Evolutionary conservation across 208 protist genomes (phyloP).

Genomic region (Phytomonas sp.): DNA sequence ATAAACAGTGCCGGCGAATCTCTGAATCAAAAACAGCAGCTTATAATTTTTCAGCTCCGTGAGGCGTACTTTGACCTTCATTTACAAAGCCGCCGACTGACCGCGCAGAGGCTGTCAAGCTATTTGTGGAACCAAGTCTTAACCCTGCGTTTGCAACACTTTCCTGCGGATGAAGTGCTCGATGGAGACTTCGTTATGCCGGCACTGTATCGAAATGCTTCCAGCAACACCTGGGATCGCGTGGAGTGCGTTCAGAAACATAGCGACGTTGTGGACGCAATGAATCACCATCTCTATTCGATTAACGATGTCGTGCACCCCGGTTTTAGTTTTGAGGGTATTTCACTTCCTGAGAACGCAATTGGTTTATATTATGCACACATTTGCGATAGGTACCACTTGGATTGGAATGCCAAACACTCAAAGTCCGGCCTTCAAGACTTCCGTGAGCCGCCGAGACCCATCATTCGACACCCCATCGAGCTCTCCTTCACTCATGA

Average conservation of each 20-base stretch:
- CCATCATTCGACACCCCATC: slow-evolving; percentile 71
- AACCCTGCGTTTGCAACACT: slow-evolving; percentile 64
- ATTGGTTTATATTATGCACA: slow-evolving; percentile 64
- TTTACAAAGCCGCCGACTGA: slow-evolving; percentile 47
- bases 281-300: slow-evolving; percentile 29
- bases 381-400: slow-evolving; percentile 60
- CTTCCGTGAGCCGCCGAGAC: slow-evolving; percentile 73
- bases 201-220: slow-evolving; percentile 25
- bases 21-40: slow-evolving; percentile 37
- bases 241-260: slow-evolving; percentile 32
- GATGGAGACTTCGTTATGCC: slow-evolving; percentile 59
- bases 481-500: slow-evolving; percentile 56
- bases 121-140: slow-evolving; percentile 84
- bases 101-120: slow-evolving; percentile 68
- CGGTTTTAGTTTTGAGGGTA: slow-evolving; percentile 74
- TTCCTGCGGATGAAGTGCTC: slow-evolving; percentile 36
- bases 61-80: slow-evolving; percentile 75
- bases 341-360: slow-evolving; percentile 49
- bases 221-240: slow-evolving; percentile 25
- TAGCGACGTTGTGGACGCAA: slow-evolving; percentile 24
- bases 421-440: slow-evolving; percentile 42
- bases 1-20: slow-evolving; percentile 19
- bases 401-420: slow-evolving; percentile 73
- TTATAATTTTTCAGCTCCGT: slow-evolving; percentile 54
- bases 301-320: slow-evolving; percentile 78